Evolutionary conservation across 1,284 basidiomycete species (phyloP).

Genomic region (Ceratobasidium sp.): DNA sequence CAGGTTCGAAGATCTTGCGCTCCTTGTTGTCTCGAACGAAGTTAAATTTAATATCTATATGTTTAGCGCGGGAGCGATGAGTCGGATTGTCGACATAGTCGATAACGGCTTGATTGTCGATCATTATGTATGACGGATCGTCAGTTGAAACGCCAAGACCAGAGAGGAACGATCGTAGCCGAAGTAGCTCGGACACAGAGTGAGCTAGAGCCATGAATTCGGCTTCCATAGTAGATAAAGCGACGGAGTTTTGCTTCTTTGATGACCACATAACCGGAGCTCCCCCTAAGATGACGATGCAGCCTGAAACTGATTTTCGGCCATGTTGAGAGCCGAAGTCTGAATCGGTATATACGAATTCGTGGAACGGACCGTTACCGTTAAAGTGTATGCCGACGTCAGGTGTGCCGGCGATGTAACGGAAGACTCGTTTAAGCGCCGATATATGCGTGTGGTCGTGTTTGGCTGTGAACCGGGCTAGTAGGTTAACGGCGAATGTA

Average conservation of each 20-base stretch:
- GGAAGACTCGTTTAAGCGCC: not conserved
- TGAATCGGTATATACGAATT: conserved; percentile 21
- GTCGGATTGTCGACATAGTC: conserved; percentile 45
- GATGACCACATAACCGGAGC: not conserved
- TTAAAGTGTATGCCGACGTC: conserved; percentile 3
- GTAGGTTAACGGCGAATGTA: not conserved
- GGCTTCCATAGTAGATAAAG: conserved; percentile 46
- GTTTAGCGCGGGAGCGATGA: conserved; percentile 48
- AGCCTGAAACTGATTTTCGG: conserved; percentile 11
- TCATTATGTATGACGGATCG: conserved; percentile 5
- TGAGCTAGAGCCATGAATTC: conserved; percentile 38
- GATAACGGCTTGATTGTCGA: conserved; percentile 51
- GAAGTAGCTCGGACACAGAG: conserved; percentile 35
- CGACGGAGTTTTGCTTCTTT: conserved; percentile 14
- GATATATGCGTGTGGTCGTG: not conserved
- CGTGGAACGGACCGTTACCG: conserved; percentile 24
- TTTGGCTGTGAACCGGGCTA: not conserved
- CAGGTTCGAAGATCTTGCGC: conserved; percentile 26
- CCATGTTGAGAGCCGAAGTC: conserved; percentile 31
- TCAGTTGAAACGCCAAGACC: not conserved
- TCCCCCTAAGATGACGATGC: conserved; percentile 39
- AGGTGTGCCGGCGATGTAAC: conserved; percentile 13
- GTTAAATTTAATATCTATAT: conserved; percentile 39
- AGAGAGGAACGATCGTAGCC: conserved; percentile 44
- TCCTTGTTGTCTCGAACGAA: conserved; percentile 51